Evolutionary conservation across 495 filamentous ascomycete species (phyloP).

Genomic region (Umbilicaria muhlenbergii): DNA sequence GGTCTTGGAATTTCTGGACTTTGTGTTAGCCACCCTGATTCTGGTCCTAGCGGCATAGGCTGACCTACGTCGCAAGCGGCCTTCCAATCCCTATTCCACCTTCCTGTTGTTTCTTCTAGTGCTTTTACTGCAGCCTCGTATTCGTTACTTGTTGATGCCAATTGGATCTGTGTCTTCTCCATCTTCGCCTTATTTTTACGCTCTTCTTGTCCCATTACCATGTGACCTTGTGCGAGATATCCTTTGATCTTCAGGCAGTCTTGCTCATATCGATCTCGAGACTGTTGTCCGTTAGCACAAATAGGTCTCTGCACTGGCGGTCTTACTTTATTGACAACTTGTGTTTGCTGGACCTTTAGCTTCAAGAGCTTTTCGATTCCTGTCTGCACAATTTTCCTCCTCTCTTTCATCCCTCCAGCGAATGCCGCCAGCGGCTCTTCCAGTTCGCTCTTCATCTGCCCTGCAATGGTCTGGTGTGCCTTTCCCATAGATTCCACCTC

Average conservation of each 20-base stretch:
- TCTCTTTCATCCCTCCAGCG: slow-evolving; percentile 83
- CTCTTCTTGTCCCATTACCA: slow-evolving; percentile 99
- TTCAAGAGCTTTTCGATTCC: slow-evolving; percentile 90
- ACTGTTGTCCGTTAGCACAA: slow-evolving; percentile 32
- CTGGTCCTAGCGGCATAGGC: neutral
- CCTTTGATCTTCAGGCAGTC: slow-evolving; percentile 97
- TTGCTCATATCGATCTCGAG: slow-evolving; percentile 87
- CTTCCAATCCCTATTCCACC: slow-evolving; percentile 99
- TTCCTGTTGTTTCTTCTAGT: slow-evolving; percentile 86
- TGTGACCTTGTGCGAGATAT: slow-evolving; percentile 94
- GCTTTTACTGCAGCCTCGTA: slow-evolving; percentile 86
- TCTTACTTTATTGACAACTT: slow-evolving; percentile 72
- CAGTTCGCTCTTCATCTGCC: slow-evolving; percentile 92
- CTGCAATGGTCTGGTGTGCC: slow-evolving; percentile 74
- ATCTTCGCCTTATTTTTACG: slow-evolving; percentile 97
- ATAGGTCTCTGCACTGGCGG: slow-evolving; percentile 2
- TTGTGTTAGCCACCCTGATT: slow-evolving; percentile 3
- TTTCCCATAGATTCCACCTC: slow-evolving; percentile 95
- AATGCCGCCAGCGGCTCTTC: slow-evolving; percentile 90
- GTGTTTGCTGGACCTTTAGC: slow-evolving; percentile 80
- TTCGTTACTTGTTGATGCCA: slow-evolving; percentile 77
- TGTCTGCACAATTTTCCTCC: slow-evolving; percentile 87
- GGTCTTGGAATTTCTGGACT: slow-evolving; percentile 84
- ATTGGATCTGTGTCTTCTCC: slow-evolving; percentile 94
- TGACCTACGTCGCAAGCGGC: slow-evolving; percentile 65